Conservation (phyloP, 2,329 filamentous ascomycete genomes). For the Colletotrichum tanaceti region DNA sequence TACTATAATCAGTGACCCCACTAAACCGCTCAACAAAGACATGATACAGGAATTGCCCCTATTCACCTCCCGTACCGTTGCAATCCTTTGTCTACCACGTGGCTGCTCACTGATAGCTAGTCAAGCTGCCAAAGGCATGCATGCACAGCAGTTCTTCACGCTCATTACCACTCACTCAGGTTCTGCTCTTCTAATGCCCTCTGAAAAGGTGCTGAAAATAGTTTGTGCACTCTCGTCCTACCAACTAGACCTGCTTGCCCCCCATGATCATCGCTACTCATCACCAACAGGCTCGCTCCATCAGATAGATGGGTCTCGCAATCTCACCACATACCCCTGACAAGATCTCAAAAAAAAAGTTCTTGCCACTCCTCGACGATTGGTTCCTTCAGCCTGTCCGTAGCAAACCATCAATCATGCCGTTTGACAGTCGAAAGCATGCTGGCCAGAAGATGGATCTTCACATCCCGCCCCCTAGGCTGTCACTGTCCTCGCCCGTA, state of each 20-base stretch:
- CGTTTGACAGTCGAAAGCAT: not conserved
- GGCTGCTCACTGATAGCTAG: not conserved
- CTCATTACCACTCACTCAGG: not conserved
- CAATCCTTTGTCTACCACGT: not conserved
- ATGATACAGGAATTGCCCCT: slow-evolving; percentile 1
- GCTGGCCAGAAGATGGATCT: not conserved
- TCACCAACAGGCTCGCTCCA: not conserved
- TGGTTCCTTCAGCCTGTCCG: not conserved
- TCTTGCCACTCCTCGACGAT: not conserved
- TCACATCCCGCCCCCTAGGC: not conserved
- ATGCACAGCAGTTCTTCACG: not conserved
- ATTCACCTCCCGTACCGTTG: not conserved
- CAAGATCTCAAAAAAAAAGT: slow-evolving; percentile 3
- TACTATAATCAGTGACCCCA: not conserved
- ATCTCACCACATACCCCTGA: not conserved
- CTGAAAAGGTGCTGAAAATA: slow-evolving; percentile 5
- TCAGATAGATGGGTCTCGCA: not conserved
- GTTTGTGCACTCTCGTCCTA: not conserved
- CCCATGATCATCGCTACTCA: not conserved
- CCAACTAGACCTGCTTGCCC: slow-evolving; percentile 3
- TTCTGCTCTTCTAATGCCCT: not conserved
- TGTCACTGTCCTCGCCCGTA: not conserved
- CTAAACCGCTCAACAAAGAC: not conserved
- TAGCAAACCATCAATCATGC: not conserved
- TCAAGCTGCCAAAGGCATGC: not conserved